Evolutionary conservation across 768 basidiomycete species (phyloP).

Genomic region (Leccinellum albellum): DNA sequence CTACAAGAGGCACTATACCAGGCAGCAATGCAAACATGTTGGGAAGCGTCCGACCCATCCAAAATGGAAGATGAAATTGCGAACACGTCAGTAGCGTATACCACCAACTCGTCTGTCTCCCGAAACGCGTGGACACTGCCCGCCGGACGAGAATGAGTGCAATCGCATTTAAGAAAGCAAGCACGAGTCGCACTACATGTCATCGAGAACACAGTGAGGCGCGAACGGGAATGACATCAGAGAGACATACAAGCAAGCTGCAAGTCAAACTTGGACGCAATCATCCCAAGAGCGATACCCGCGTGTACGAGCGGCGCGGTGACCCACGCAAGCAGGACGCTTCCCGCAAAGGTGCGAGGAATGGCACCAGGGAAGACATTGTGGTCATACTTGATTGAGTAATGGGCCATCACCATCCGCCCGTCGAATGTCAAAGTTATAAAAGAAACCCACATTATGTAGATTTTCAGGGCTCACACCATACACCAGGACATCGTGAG

Average conservation of each 20-base stretch:
- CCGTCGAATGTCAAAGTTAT: not conserved
- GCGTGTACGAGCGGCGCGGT: conserved; percentile 47
- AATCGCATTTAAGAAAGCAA: conserved; percentile 62
- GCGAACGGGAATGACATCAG: not conserved
- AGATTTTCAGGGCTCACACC: conserved; percentile 48
- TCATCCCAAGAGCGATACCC: conserved; percentile 38
- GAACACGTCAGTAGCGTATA: conserved; percentile 70
- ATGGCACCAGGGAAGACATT: conserved; percentile 83
- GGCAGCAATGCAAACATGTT: conserved; percentile 89
- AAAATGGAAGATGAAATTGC: conserved; percentile 91
- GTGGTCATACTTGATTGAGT: conserved; percentile 74
- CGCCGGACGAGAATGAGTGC: conserved; percentile 62
- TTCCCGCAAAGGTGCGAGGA: conserved; percentile 83
- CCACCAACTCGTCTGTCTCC: conserved; percentile 48
- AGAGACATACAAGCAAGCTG: conserved; percentile 61
- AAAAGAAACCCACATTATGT: conserved; percentile 41
- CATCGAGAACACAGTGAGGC: not conserved
- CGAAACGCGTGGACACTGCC: conserved; percentile 62
- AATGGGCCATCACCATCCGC: not conserved
- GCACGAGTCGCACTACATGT: conserved; percentile 62
- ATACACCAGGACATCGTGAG: conserved; percentile 81
- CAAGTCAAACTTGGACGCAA: conserved; percentile 58
- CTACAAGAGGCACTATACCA: conserved; percentile 49
- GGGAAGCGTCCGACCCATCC: conserved; percentile 89
- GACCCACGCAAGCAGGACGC: conserved; percentile 61